These are phyloP conservation scores for Aspergillus sojae DNA, from an alignment of 2,329 filamentous ascomycete species.

Conservation along the genomic window DNA sequence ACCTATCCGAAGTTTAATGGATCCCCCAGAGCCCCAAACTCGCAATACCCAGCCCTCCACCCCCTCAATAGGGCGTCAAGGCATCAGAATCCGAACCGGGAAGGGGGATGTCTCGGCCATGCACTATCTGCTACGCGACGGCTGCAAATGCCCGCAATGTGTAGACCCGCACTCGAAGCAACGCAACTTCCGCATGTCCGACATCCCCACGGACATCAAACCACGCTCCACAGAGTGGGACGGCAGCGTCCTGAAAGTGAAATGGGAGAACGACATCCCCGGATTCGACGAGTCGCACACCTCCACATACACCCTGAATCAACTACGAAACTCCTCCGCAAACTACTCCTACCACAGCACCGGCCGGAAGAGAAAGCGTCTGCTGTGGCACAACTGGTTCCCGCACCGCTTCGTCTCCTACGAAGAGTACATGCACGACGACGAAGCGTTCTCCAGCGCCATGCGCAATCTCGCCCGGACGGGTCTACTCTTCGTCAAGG, in stretches of 20 bases:
- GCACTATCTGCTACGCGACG: slow-evolving; percentile 52
- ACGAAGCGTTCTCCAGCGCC: slow-evolving; percentile 60
- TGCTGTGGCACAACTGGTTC: slow-evolving; percentile 39
- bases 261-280: slow-evolving; percentile 63
- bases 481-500: slow-evolving; percentile 76
- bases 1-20: neutral
- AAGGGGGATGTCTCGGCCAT: slow-evolving; percentile 8
- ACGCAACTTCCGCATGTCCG: slow-evolving; percentile 64
- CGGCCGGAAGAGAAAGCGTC: slow-evolving; percentile 29
- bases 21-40: neutral
- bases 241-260: slow-evolving; percentile 53
- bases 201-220: slow-evolving; percentile 59
- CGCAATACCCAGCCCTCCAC: neutral
- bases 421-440: slow-evolving; percentile 68
- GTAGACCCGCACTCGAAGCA: slow-evolving; percentile 63
- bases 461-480: slow-evolving; percentile 65
- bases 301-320: slow-evolving; percentile 34
- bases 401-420: slow-evolving; percentile 64
- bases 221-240: slow-evolving; percentile 40
- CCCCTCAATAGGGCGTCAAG: neutral
- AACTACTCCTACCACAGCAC: slow-evolving; percentile 21
- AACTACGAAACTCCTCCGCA: slow-evolving; percentile 14
- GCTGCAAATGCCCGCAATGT: slow-evolving; percentile 57
- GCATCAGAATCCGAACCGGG: neutral
- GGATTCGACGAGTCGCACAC: slow-evolving; percentile 46